Evolutionary conservation across 225 moss, liverwort and hornwort genomes (phyloP).

Genomic region (Thuidium tamariscinum): DNA sequence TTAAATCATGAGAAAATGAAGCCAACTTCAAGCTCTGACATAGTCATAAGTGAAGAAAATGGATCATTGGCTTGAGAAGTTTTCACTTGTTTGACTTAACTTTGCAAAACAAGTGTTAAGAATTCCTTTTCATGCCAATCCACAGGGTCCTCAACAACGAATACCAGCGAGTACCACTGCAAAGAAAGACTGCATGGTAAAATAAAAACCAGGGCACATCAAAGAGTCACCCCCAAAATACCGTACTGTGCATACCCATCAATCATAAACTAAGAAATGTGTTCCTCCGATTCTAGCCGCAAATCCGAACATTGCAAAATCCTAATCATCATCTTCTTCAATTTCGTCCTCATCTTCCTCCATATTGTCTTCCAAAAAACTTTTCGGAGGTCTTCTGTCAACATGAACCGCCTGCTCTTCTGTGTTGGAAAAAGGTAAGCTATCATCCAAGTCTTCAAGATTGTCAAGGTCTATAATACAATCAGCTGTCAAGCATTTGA

Average conservation of each 20-base stretch:
- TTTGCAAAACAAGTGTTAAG: background rate
- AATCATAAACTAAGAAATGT: background rate
- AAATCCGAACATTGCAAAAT: background rate
- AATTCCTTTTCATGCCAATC: background rate
- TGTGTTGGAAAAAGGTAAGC: background rate
- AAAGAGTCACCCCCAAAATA: background rate
- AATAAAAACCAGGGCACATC: background rate
- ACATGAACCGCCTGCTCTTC: background rate
- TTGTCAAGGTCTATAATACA: constrained; percentile 39
- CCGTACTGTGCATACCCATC: background rate
- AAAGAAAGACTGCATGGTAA: background rate
- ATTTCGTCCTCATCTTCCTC: constrained; percentile 37
- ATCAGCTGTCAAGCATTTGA: constrained; percentile 21
- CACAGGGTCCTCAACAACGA: too few species aligned
- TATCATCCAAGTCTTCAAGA: constrained; percentile 19
- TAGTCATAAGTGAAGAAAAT: background rate
- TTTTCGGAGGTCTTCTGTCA: background rate
- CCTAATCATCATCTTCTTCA: constrained; percentile 17
- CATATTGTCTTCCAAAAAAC: constrained; percentile 2
- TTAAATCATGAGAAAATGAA: background rate
- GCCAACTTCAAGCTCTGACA: too few species aligned
- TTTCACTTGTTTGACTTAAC: background rate
- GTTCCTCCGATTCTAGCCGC: background rate
- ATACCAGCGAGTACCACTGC: background rate
- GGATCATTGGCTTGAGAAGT: too few species aligned